These are phyloP conservation scores for Santalum album DNA, from an alignment of 164 flowering plant genomes.

Conservation along the genomic window DNA sequence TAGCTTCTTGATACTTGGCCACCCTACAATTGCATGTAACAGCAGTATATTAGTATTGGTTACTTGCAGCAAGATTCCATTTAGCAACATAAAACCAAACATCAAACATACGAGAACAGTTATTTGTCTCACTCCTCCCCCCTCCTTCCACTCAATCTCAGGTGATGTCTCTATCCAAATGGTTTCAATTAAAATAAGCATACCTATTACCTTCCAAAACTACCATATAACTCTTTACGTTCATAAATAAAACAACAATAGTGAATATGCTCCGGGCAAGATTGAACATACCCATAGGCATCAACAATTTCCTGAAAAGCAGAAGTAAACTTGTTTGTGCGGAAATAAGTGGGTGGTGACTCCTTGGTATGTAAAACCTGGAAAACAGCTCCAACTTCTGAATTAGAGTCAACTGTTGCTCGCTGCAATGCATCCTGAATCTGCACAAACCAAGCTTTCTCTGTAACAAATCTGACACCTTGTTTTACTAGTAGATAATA, in stretches of 20 bases:
- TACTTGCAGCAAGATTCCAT: neutral
- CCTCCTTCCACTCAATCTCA: neutral
- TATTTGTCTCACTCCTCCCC: too few relatives aligned
- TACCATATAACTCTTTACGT: neutral
- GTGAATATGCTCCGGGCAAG: neutral
- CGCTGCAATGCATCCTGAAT: conserved; percentile 7
- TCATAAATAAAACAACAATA: neutral
- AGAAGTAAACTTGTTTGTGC: conserved; percentile 5
- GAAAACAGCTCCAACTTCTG: conserved; percentile 4
- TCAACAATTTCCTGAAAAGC: conserved; percentile 8
- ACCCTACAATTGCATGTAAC: conserved; percentile 1
- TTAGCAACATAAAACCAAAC: neutral
- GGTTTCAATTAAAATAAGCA: neutral
- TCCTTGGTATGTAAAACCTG: conserved; percentile 7
- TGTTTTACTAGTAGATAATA: too few relatives aligned
- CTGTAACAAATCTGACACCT: neutral
- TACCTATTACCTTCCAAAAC: too few relatives aligned
- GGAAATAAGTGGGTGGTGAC: conserved; percentile 5
- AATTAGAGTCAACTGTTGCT: neutral
- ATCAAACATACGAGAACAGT: neutral
- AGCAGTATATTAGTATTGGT: neutral
- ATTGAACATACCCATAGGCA: conserved; percentile 2
- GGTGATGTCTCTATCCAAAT: neutral
- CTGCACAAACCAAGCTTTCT: neutral
- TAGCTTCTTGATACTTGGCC: conserved; percentile 7